A percentile compares a stretch with the other conserved stretches of the same genome.
Evolutionary conservation across 1,284 basidiomycete species (phyloP).

Genomic region (Rhizoctonia solani): DNA sequence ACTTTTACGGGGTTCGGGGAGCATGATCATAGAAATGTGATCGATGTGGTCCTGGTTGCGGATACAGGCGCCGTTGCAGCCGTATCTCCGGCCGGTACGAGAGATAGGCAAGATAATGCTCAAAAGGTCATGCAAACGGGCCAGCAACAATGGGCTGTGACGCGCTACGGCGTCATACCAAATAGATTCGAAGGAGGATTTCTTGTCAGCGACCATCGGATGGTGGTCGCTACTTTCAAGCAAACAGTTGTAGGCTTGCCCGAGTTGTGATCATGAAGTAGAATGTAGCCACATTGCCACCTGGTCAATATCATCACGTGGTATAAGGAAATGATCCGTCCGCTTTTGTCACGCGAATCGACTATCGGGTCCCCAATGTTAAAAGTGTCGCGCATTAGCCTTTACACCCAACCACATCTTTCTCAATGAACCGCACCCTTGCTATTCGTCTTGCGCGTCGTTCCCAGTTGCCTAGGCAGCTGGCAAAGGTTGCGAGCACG

Average conservation of each 20-base stretch:
- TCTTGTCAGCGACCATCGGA: conserved; percentile 24
- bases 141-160: conserved; percentile 8
- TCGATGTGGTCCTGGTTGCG: conserved; percentile 17
- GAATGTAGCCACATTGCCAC: neutral
- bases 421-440: conserved; percentile 12
- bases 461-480: conserved; percentile 11
- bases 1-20: conserved; percentile 30
- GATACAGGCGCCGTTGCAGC: conserved; percentile 18
- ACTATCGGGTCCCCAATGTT: neutral
- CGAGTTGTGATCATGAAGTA: conserved; percentile 8
- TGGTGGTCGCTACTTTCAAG: conserved; percentile 21
- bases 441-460: conserved; percentile 26
- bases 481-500: conserved; percentile 8
- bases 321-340: conserved; percentile 2
- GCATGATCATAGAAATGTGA: conserved; percentile 16
- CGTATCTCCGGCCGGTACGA: neutral
- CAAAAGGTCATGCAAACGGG: conserved; percentile 2
- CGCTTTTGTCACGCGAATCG: conserved; percentile 20
- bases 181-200: conserved; percentile 29
- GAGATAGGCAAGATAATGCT: neutral
- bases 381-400: neutral
- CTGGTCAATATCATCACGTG: neutral
- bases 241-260: conserved; percentile 22
- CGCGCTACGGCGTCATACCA: conserved; percentile 20
- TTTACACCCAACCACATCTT: conserved; percentile 9